Conservation (phyloP, 2,329 filamentous ascomycete genomes). For the Colletotrichum musicola region DNA sequence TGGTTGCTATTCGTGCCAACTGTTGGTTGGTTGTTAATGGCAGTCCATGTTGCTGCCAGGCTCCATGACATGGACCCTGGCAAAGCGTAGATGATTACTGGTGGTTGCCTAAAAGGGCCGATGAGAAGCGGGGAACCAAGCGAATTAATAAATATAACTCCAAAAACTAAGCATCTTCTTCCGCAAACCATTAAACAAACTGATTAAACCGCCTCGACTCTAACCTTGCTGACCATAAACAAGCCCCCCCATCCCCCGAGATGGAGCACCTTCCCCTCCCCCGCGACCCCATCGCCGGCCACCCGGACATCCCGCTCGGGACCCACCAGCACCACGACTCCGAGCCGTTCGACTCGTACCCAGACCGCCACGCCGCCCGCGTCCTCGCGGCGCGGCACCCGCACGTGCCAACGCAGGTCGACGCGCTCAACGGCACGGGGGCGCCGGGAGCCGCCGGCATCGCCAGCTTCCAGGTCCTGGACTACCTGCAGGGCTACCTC, state of each 20-base stretch:
- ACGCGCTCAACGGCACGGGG: conserved; percentile 9
- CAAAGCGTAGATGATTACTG: too few relatives aligned
- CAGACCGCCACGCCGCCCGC: conserved; percentile 8
- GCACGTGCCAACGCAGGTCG: conserved; percentile 25
- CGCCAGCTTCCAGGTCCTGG: conserved; percentile 12
- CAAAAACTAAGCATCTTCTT: too few relatives aligned
- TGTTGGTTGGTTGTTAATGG: too few relatives aligned
- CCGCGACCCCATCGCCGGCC: conserved; percentile 18
- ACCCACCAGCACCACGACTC: conserved; percentile 10
- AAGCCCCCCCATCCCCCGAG: background rate
- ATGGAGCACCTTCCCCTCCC: conserved; percentile 35
- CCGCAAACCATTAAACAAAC: background rate
- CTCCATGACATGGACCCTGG: too few relatives aligned
- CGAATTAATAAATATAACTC: too few relatives aligned
- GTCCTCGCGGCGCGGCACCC: conserved; percentile 8
- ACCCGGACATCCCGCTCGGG: background rate
- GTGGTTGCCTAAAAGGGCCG: too few relatives aligned
- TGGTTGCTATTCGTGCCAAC: background rate
- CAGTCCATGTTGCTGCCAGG: too few relatives aligned
- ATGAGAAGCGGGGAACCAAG: too few relatives aligned
- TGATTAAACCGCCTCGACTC: background rate
- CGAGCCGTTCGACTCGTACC: conserved; percentile 26
- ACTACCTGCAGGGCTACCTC: conserved; percentile 30
- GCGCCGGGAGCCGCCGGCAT: background rate
- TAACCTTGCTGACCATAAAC: background rate